Base-by-base conservation (phyloP, 768 basidiomycete species). In the Mycena rosella region DNA sequence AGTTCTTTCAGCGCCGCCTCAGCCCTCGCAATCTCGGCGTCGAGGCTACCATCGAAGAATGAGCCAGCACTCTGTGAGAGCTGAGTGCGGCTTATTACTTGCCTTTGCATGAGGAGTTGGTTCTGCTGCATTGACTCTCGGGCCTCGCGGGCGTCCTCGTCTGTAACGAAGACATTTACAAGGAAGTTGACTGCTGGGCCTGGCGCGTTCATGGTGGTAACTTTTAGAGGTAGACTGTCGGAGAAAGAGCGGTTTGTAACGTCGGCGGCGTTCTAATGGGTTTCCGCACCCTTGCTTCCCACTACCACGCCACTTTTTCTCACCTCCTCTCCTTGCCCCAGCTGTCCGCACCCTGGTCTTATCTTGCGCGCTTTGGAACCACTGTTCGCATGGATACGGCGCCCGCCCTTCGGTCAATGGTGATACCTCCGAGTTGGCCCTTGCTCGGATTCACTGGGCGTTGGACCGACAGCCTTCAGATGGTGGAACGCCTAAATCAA, bases 1-100 rank as follows among this genome's bases (percentile, higher is more conserved):
- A 75, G 69, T n/a, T 69, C 42, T 24, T 67, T 59, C 24, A 68
- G 55, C 5, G 69, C 70, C 8, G 63, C 70, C 24, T 66, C 29
- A 4, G 68, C 71, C 38, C 58, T 62, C 4, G 66, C 71, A 15
- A 75, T 75, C 47, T 73, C 66, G 20, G 71, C 63, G 51, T 75
- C 74, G 42, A 73, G 45, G 58, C 70, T 72, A 5, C n/a, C n/a
- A n/a, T 44, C 24, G 36, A 36, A 29, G 34, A 3, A 30, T 14
- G 40, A 42, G 30, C 14, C 20, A 54, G 61, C n/a, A 24, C 20
- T 18, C 53, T 40, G 9, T 18, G 20, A n/a, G 32, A 6, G 32
- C 9, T 20, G 17, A 29, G 27, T 7, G 2, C 9, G 29, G 26
- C 22, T 17, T 49, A 29, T 8, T 7, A 59, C 58, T 9, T 8